Evolutionary conservation across 371 early-diverging fungal species (phyloP).

Genomic region (Dentiscutata heterogama): DNA sequence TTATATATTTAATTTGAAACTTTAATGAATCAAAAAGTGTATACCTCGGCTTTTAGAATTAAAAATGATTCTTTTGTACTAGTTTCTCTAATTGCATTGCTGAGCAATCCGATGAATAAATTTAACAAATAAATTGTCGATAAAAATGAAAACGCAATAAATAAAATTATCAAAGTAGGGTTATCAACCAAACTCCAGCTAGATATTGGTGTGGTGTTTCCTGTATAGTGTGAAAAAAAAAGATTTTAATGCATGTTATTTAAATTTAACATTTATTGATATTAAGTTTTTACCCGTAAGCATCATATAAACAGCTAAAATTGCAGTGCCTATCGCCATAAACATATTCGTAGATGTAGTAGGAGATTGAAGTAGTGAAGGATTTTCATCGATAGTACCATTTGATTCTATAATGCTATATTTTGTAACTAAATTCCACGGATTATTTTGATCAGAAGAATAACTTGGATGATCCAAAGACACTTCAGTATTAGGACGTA

Average conservation of each 20-base stretch:
- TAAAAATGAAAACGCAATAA: not conserved
- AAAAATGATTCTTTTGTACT: not conserved
- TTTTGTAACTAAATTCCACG: too few species aligned
- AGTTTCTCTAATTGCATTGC: not conserved
- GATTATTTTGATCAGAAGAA: too few species aligned
- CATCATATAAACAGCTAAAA: not conserved
- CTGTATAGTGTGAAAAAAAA: not conserved
- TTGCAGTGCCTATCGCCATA: not conserved
- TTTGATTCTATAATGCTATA: too few species aligned
- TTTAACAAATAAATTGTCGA: conserved; percentile 12
- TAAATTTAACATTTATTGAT: too few species aligned
- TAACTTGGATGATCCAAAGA: too few species aligned
- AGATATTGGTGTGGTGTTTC: not conserved
- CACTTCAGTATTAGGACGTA: not conserved
- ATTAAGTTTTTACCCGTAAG: conserved; percentile 3
- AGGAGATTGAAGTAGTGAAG: not conserved
- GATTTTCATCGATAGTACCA: too few species aligned
- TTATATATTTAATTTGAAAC: too few species aligned
- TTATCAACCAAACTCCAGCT: not conserved
- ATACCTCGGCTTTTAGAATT: conserved; percentile 18
- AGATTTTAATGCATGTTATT: too few species aligned
- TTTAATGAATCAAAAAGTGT: too few species aligned
- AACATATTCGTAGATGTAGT: conserved; percentile 15
- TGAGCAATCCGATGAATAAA: conserved; percentile 18
- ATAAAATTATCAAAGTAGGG: not conserved